A percentile compares a stretch with the other conserved stretches of the same genome.
Evolutionary conservation across 768 basidiomycete species (phyloP).

Genomic region (Cantharellus cinnabarinus): DNA sequence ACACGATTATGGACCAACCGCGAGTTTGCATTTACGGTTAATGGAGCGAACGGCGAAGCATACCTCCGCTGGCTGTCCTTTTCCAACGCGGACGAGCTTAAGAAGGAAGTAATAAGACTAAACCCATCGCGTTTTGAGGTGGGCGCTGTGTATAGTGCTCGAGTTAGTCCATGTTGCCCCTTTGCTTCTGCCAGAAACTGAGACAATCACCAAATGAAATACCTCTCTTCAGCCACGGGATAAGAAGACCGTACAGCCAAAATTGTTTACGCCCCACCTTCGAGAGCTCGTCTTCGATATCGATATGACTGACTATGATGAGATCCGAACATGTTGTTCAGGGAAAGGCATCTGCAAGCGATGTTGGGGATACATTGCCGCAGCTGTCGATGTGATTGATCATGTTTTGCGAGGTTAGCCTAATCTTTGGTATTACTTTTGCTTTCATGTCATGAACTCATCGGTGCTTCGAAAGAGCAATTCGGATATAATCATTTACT

Average conservation of each 20-base stretch:
- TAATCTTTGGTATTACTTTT: neutral
- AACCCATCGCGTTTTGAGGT: slow-evolving; percentile 94
- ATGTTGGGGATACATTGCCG: slow-evolving; percentile 90
- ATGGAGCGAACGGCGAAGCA: slow-evolving; percentile 37
- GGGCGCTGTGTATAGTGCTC: slow-evolving; percentile 76
- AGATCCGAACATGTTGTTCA: slow-evolving; percentile 84
- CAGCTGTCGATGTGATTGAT: slow-evolving; percentile 78
- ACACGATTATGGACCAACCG: slow-evolving; percentile 71
- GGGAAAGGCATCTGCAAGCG: slow-evolving; percentile 75
- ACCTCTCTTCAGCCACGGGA: slow-evolving; percentile 49
- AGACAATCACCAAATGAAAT: neutral
- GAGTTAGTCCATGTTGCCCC: slow-evolving; percentile 30
- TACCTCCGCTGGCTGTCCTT: slow-evolving; percentile 95
- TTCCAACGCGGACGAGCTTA: slow-evolving; percentile 64
- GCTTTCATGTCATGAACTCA: neutral
- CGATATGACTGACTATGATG: slow-evolving; percentile 99
- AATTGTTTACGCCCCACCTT: slow-evolving; percentile 45
- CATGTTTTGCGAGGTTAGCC: slow-evolving; percentile 36
- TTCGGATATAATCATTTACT: slow-evolving; percentile 81
- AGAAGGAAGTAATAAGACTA: slow-evolving; percentile 64
- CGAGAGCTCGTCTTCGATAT: slow-evolving; percentile 98
- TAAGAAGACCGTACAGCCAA: slow-evolving; percentile 59
- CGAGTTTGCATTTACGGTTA: slow-evolving; percentile 88
- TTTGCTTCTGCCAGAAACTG: neutral
- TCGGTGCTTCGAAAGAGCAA: slow-evolving; percentile 27